These are phyloP conservation scores for Alternaria brassicicola DNA, from an alignment of 2,329 filamentous ascomycete genomes.

Conservation along the genomic window DNA sequence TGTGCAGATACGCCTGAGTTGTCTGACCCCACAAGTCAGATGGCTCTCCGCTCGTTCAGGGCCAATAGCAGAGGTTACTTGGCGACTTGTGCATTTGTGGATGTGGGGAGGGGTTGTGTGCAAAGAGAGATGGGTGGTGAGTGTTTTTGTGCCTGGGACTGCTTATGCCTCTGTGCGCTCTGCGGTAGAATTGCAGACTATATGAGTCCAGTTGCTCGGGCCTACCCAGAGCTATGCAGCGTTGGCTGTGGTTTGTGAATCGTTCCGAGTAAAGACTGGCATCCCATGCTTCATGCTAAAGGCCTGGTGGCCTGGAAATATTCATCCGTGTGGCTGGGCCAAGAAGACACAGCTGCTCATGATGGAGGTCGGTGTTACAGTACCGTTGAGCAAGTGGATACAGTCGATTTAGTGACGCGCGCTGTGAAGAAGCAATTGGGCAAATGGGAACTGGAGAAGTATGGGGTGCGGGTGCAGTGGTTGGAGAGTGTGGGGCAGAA, in stretches of 20 bases:
- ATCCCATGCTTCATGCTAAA: not conserved
- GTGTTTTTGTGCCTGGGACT: not conserved
- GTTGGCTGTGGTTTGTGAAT: not conserved
- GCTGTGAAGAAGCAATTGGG: not conserved
- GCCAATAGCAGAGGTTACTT: slow-evolving; percentile 24
- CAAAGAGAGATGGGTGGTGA: slow-evolving; percentile 1
- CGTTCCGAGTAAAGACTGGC: not conserved
- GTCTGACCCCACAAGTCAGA: slow-evolving; percentile 37
- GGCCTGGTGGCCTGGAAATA: not conserved
- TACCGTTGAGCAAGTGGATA: slow-evolving; percentile 1
- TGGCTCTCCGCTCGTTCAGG: slow-evolving; percentile 3
- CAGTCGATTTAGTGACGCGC: not conserved
- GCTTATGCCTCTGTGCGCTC: not conserved
- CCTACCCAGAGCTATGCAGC: not conserved
- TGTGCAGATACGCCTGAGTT: slow-evolving; percentile 8
- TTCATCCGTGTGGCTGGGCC: slow-evolving; percentile 1
- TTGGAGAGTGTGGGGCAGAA: slow-evolving; percentile 6
- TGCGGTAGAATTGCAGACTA: not conserved
- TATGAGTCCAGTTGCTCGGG: not conserved
- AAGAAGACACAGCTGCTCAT: not conserved
- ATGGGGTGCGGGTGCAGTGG: not conserved
- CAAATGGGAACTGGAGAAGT: not conserved
- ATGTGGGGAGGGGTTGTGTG: slow-evolving; percentile 34
- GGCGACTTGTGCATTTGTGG: slow-evolving; percentile 25
- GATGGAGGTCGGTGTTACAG: slow-evolving; percentile 1